Conservation (phyloP, 495 filamentous ascomycete genomes). For the Cenococcum geophilum region DNA sequence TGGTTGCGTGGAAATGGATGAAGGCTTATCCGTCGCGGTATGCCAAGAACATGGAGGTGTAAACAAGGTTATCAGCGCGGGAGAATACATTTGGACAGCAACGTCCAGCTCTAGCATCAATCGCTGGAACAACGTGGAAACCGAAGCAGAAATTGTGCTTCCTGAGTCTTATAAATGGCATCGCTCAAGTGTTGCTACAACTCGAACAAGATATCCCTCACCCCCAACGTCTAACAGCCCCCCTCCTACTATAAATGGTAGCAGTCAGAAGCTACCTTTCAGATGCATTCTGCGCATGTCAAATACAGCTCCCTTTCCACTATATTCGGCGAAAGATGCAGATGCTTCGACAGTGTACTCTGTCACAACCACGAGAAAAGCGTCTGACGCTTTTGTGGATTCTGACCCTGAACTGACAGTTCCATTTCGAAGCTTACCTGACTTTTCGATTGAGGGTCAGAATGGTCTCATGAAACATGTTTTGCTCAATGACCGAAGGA, state of each 20-base stretch:
- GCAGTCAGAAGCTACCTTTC: slow-evolving; percentile 63
- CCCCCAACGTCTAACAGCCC: slow-evolving; percentile 21
- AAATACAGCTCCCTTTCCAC: slow-evolving; percentile 70
- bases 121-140: slow-evolving; percentile 85
- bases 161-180: slow-evolving; percentile 37
- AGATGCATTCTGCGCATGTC: slow-evolving; percentile 73
- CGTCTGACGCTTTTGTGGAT: slow-evolving; percentile 30
- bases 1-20: slow-evolving; percentile 70
- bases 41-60: slow-evolving; percentile 89
- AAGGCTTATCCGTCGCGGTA: slow-evolving; percentile 80
- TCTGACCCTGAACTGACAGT: slow-evolving; percentile 13
- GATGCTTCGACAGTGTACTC: slow-evolving; percentile 48
- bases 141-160: slow-evolving; percentile 50
- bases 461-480: slow-evolving; percentile 91
- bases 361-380: slow-evolving; percentile 48
- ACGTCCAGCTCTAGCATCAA: slow-evolving; percentile 93
- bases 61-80: slow-evolving; percentile 72
- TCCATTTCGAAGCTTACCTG: slow-evolving; percentile 62
- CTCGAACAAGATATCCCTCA: slow-evolving; percentile 25
- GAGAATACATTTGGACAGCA: slow-evolving; percentile 86
- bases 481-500: slow-evolving; percentile 82
- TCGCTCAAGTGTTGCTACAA: slow-evolving; percentile 33
- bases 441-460: slow-evolving; percentile 73
- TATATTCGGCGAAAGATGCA: slow-evolving; percentile 43
- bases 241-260: slow-evolving; percentile 38